Evolutionary conservation across 1,284 basidiomycete species (phyloP).

Genomic region (Irpex rosettiformis): DNA sequence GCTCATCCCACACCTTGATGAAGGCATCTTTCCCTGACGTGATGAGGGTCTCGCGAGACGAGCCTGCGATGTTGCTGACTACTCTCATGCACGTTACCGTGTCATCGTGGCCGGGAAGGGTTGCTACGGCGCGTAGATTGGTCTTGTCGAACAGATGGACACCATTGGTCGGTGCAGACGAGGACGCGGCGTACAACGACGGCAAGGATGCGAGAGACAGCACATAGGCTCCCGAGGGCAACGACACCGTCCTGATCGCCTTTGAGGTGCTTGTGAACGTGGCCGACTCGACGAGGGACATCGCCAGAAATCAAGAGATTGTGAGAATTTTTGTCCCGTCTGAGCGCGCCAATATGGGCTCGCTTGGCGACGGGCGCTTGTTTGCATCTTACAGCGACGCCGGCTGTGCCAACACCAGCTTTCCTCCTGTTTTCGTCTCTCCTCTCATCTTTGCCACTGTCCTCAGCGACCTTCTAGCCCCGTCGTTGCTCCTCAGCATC

Average conservation of each 20-base stretch:
- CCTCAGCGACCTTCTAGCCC: constrained; percentile 17
- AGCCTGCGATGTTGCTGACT: constrained; percentile 31
- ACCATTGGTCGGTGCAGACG: constrained; percentile 51
- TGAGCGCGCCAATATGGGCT: constrained; percentile 9
- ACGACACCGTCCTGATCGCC: constrained; percentile 33
- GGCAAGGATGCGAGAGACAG: constrained; percentile 48
- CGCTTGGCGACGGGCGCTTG: constrained; percentile 13
- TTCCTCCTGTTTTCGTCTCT: constrained; percentile 16
- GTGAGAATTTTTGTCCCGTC: constrained; percentile 7
- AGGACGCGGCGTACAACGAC: constrained; percentile 52
- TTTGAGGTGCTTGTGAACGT: constrained; percentile 24
- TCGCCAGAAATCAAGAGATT: constrained; percentile 7
- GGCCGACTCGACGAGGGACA: constrained; percentile 32
- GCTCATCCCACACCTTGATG: constrained; percentile 69
- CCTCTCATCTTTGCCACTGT: constrained; percentile 23
- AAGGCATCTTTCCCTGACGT: constrained; percentile 64
- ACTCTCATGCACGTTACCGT: constrained; percentile 50
- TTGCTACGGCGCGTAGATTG: constrained; percentile 42
- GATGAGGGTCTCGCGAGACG: constrained; percentile 37
- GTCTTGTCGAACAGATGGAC: constrained; percentile 63
- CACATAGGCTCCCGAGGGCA: constrained; percentile 51
- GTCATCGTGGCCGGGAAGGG: constrained; percentile 50
- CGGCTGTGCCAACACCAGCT: not conserved
- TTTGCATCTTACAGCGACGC: constrained; percentile 2
- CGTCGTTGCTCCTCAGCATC: constrained; percentile 10